Percentiles rank a stretch among this genome's conserved stretches.
Conservation (phyloP, 805 yeast genomes). For the Metschnikowia kunwiensis region DNA sequence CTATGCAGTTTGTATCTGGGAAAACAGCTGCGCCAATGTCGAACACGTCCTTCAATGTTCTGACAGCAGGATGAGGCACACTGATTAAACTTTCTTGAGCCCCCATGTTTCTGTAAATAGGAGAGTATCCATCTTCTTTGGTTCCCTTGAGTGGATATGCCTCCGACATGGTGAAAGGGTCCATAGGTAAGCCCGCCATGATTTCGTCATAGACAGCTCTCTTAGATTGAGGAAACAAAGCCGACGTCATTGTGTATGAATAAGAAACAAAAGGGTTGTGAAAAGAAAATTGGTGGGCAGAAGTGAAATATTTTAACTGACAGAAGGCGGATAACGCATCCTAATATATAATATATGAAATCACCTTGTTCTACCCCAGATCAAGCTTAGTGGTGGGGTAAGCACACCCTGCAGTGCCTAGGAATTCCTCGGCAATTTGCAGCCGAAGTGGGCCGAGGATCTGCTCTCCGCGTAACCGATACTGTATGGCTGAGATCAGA, state of each 20-base stretch:
- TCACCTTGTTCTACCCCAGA: no score
- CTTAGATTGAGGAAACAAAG: constrained; percentile 10
- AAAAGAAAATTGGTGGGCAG: neutral
- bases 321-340: no score
- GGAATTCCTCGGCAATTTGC: constrained; percentile 6
- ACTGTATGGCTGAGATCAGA: no score
- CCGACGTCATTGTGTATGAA: neutral
- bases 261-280: neutral
- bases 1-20: constrained; percentile 10
- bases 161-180: constrained; percentile 5
- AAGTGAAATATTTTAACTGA: neutral
- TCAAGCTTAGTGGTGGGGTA: constrained; percentile 4
- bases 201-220: constrained; percentile 6
- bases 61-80: constrained; percentile 15
- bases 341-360: no score
- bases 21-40: constrained; percentile 8
- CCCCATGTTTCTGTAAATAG: constrained; percentile 15
- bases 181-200: constrained; percentile 8
- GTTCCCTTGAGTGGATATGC: constrained; percentile 16
- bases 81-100: constrained; percentile 11
- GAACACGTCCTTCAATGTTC: constrained; percentile 13
- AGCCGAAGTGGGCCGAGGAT: constrained; percentile 3
- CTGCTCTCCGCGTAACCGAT: no score
- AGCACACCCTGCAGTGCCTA: neutral
- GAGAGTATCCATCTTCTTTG: constrained; percentile 15